Evolutionary conservation across 2,329 filamentous ascomycete species (phyloP).

Genomic region (Hymenoscyphus infarciens): DNA sequence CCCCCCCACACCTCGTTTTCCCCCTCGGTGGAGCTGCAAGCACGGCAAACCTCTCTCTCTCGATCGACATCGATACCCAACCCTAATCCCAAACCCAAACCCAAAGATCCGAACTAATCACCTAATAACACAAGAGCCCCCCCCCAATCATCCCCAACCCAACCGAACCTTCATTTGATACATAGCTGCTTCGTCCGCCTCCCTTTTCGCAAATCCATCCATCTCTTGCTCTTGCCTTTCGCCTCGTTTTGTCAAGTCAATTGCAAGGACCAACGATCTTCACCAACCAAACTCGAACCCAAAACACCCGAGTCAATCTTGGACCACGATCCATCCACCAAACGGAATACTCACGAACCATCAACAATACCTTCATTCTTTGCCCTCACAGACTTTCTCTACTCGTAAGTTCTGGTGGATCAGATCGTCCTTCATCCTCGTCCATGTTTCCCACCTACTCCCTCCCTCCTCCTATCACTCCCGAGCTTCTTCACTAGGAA

Average conservation of each 20-base stretch:
- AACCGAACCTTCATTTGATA: slow-evolving; percentile 20
- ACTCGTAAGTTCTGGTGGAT: neutral
- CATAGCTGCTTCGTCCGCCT: slow-evolving; percentile 26
- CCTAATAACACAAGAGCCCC: neutral
- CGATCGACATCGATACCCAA: slow-evolving; percentile 17
- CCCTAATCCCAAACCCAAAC: neutral
- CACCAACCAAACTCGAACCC: neutral
- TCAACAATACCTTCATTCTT: slow-evolving; percentile 17
- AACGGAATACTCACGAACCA: slow-evolving; percentile 15
- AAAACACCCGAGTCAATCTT: neutral
- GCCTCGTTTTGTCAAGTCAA: slow-evolving; percentile 24
- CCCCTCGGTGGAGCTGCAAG: slow-evolving; percentile 14
- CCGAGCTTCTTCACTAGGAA: slow-evolving; percentile 2
- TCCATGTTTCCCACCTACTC: slow-evolving; percentile 14
- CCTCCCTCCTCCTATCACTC: slow-evolving; percentile 9
- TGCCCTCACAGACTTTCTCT: neutral
- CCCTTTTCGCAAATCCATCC: slow-evolving; percentile 15
- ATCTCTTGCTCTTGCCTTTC: slow-evolving; percentile 18
- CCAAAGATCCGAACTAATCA: slow-evolving; percentile 16
- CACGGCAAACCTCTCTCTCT: too few species aligned
- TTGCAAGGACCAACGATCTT: slow-evolving; percentile 23
- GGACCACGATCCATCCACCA: slow-evolving; percentile 5
- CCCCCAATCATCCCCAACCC: slow-evolving; percentile 21
- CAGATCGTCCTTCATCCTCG: slow-evolving; percentile 1
- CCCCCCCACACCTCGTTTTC: slow-evolving; percentile 2